phyloP scores from a whole-genome alignment of 805 yeast genomes.

The Ogataea paraovalis region DNA sequence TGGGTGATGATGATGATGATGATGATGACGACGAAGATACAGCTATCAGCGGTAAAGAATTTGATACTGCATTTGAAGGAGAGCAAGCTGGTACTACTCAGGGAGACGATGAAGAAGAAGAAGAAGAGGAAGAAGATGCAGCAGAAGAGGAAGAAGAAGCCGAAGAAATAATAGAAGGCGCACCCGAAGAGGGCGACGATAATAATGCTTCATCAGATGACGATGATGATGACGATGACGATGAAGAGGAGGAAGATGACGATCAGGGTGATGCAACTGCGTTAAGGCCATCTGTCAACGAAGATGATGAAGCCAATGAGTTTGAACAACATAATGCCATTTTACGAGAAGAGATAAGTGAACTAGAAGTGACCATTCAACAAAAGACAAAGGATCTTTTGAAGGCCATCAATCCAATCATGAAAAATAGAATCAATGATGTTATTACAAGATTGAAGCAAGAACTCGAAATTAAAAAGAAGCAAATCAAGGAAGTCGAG shows the following conservation, averaged over 20 bases:
- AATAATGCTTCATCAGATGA: conserved; percentile 43
- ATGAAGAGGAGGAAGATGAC: conserved; percentile 41
- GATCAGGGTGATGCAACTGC: conserved; percentile 47
- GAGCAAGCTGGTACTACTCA: conserved; percentile 32
- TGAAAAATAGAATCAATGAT: conserved; percentile 81
- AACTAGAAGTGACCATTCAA: conserved; percentile 71
- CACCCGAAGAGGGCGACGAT: conserved; percentile 39
- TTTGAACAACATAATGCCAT: conserved; percentile 63
- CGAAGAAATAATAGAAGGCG: conserved; percentile 44
- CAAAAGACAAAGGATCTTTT: conserved; percentile 70
- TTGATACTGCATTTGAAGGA: conserved; percentile 15
- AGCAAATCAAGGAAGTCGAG: conserved; percentile 43
- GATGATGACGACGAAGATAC: conserved; percentile 1
- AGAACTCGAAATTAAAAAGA: conserved; percentile 76
- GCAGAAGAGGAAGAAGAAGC: conserved; percentile 40
- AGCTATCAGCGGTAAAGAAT: conserved; percentile 20
- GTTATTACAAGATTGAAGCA: conserved; percentile 73
- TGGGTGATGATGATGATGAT: conserved; percentile 15
- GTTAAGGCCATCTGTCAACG: conserved; percentile 15
- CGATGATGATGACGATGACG: conserved; percentile 47
- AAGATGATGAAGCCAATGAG: conserved; percentile 41
- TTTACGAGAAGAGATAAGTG: conserved; percentile 79
- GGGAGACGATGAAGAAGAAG: conserved; percentile 42
- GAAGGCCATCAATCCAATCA: conserved; percentile 75
- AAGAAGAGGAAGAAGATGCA: conserved; percentile 39